phyloP scores from a whole-genome alignment of 257 asterid genomes.

The Solanum neorickii region DNA sequence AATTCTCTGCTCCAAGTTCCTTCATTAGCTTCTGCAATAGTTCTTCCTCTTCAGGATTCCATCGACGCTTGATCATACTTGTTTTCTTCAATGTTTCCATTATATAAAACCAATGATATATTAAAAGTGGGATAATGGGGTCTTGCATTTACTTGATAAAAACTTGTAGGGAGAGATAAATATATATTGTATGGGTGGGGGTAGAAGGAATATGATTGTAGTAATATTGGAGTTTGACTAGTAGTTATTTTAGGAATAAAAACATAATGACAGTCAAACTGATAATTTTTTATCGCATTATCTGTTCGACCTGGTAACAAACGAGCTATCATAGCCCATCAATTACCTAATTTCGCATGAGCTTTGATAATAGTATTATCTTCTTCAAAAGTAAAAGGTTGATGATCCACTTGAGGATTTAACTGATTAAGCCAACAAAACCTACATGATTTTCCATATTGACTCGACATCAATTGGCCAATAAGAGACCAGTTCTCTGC shows the following conservation, averaged over 20 bases:
- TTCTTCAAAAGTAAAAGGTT: background rate
- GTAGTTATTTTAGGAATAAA: background rate
- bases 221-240: background rate
- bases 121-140: too few relatives aligned
- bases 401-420: background rate
- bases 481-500: background rate
- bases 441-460: background rate
- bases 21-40: background rate
- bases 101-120: background rate
- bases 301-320: background rate
- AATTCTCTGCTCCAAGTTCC: background rate
- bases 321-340: slow-evolving; percentile 1
- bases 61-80: background rate
- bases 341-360: background rate
- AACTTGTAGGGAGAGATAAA: too few relatives aligned
- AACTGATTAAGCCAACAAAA: background rate
- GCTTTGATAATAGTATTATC: background rate
- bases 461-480: background rate
- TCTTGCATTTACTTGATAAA: too few relatives aligned
- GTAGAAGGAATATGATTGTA: background rate
- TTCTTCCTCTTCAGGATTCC: background rate
- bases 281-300: background rate
- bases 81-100: too few relatives aligned
- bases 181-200: background rate
- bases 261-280: background rate